Base-by-base conservation (phyloP, 169 alveolate genomes). In the Cryptosporidium sp. region DNA sequence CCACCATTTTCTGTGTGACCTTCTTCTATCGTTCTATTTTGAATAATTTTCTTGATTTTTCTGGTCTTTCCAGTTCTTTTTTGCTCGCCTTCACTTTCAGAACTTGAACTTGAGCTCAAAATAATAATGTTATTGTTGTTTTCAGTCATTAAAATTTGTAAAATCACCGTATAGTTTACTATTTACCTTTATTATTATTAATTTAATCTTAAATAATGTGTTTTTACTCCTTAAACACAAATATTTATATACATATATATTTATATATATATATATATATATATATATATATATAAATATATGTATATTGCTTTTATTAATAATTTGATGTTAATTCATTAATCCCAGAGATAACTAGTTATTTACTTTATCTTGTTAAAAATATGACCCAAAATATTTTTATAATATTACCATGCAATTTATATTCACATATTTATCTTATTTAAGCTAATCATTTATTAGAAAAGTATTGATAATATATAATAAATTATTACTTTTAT, bases 81-180 rank as follows among this genome's bases (percentile, higher is more conserved):
- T 2, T 18, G 21, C 8, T 80, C 89, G 29, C 48, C 31, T 9
- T 80, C 89, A 45, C 89, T 80, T 45, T 80, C 89, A 14, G 86
- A 75, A 58, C 86, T 56, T 56, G 67, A 56, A 5, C 67, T 56
- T 56, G 67, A 56, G 18, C 67, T 56, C 67, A 56, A 56, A 56
- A 10, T 21, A 12, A 56, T 56, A 56, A 56, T 56, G 35, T 56
- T 56, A 33, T n/a, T 6, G 67, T 56, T 56, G 8, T 56, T 23
- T 56, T 26, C n/a, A 56, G 67, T 2, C 67, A 56, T 56, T 21
- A 56, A 56, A 21, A 56, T 9, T 0, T 53, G 2, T 18, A 16
- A 1, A 53, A 8, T 23, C 1, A 56, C 18, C 5, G 3, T 56
- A 3, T 21, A 21, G 21, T 56, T 21, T 56, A 21, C 7, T 56